Conservation (phyloP, 306 rosid genomes). For the Carpinus viminea region DNA sequence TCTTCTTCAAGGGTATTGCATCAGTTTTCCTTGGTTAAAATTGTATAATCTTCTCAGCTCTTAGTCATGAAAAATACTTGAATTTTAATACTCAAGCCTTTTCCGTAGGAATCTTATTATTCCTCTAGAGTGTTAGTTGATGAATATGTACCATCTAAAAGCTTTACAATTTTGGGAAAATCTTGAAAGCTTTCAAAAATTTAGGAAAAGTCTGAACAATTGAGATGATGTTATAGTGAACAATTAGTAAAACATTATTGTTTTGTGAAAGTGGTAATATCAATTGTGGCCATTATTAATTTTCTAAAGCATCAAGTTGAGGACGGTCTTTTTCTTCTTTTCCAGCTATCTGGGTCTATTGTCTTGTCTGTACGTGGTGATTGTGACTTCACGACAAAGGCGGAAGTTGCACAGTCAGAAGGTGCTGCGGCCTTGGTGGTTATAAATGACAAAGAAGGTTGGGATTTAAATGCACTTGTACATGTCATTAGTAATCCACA, state of each 20-base stretch:
- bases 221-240: slow-evolving; percentile 4
- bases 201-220: not conserved
- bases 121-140: not conserved
- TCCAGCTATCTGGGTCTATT: slow-evolving; percentile 72
- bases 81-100: not conserved
- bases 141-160: not conserved
- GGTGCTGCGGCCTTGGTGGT: slow-evolving; percentile 74
- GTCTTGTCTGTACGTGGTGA: slow-evolving; percentile 72
- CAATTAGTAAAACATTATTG: not conserved
- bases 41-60: not conserved
- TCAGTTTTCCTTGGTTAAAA: slow-evolving; percentile 8
- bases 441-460: slow-evolving; percentile 72
- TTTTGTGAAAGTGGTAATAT: not conserved
- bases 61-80: not conserved
- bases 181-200: not conserved
- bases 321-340: slow-evolving; percentile 2
- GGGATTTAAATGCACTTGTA: slow-evolving; percentile 22
- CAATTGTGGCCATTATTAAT: not conserved
- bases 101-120: not conserved
- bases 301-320: slow-evolving; percentile 20
- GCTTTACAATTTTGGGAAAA: not conserved
- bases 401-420: slow-evolving; percentile 56
- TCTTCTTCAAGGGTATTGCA: slow-evolving; percentile 58
- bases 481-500: not conserved
- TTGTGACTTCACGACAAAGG: slow-evolving; percentile 83